A percentile compares a stretch with the other conserved stretches of the same genome.
These are phyloP conservation scores for Globisporangium orthogonon DNA, from an alignment of 352 stramenopile species.

Conservation along the genomic window DNA sequence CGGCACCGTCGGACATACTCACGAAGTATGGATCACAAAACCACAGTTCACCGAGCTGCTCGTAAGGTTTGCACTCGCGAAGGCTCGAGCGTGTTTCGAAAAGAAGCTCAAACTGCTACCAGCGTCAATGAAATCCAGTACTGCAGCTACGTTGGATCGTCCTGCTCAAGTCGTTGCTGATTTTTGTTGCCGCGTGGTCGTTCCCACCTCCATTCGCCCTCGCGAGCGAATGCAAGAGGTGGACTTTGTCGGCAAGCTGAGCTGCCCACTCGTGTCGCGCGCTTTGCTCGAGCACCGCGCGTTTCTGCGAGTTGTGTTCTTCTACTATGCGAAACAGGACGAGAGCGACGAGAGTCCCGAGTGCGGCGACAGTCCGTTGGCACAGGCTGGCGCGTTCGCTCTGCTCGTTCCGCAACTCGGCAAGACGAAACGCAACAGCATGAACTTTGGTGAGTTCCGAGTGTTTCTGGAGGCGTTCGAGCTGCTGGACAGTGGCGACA, in stretches of 20 bases:
- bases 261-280: slow-evolving; percentile 30
- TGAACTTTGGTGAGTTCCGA: slow-evolving; percentile 44
- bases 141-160: neutral
- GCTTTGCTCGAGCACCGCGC: slow-evolving; percentile 47
- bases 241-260: slow-evolving; percentile 36
- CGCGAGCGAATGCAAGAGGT: slow-evolving; percentile 13
- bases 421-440: slow-evolving; percentile 50
- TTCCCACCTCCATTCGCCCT: slow-evolving; percentile 11
- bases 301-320: slow-evolving; percentile 49
- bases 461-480: slow-evolving; percentile 29
- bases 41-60: slow-evolving; percentile 15
- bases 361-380: neutral
- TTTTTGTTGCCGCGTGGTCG: slow-evolving; percentile 39
- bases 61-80: slow-evolving; percentile 3
- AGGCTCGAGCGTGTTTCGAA: neutral
- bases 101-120: neutral
- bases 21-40: slow-evolving; percentile 10
- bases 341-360: neutral
- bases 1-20: neutral
- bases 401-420: slow-evolving; percentile 18
- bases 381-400: neutral
- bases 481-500: slow-evolving; percentile 8
- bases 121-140: neutral
- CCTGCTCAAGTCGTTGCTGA: slow-evolving; percentile 28
- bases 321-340: slow-evolving; percentile 44